Percentiles rank a stretch among this genome's conserved stretches.
Conservation (phyloP, 345 rosid genomes). For the Pugionium cornutum region DNA sequence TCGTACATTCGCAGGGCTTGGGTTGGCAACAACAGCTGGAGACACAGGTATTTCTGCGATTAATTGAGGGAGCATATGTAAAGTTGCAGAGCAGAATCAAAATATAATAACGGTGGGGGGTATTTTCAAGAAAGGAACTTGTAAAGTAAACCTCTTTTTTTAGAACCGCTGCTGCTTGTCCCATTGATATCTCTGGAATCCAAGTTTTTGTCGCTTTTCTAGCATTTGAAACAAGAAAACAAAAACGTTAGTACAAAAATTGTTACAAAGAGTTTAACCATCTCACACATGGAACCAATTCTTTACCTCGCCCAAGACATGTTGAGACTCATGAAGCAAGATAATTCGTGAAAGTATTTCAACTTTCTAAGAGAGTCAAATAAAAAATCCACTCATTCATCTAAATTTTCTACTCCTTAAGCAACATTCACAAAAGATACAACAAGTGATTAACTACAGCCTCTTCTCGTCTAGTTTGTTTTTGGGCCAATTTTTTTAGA, state of each 20-base stretch:
- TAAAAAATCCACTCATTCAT: not conserved
- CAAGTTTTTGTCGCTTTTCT: slow-evolving; percentile 31
- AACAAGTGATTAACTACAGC: not conserved
- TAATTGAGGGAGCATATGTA: slow-evolving; percentile 5
- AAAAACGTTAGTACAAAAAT: not conserved
- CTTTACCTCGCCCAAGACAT: not conserved
- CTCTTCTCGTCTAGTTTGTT: slow-evolving; percentile 8
- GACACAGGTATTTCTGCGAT: slow-evolving; percentile 38
- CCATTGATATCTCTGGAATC: slow-evolving; percentile 30
- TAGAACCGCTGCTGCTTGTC: slow-evolving; percentile 19
- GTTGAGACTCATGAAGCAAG: slow-evolving; percentile 12
- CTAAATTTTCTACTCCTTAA: slow-evolving; percentile 2
- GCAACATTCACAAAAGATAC: slow-evolving; percentile 18
- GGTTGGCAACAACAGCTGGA: slow-evolving; percentile 33
- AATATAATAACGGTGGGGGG: not conserved
- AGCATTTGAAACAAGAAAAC: slow-evolving; percentile 30
- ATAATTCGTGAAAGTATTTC: slow-evolving; percentile 9
- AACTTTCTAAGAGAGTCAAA: slow-evolving; percentile 3
- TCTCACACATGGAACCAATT: slow-evolving; percentile 5
- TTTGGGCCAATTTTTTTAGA: slow-evolving; percentile 2
- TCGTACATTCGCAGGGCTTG: slow-evolving; percentile 37
- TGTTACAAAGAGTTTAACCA: not conserved
- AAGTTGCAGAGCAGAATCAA: slow-evolving; percentile 13
- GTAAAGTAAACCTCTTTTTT: slow-evolving; percentile 32
- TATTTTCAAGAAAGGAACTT: slow-evolving; percentile 14